phyloP scores from a whole-genome alignment of 805 yeast species.

The Lachancea quebecensis region DNA sequence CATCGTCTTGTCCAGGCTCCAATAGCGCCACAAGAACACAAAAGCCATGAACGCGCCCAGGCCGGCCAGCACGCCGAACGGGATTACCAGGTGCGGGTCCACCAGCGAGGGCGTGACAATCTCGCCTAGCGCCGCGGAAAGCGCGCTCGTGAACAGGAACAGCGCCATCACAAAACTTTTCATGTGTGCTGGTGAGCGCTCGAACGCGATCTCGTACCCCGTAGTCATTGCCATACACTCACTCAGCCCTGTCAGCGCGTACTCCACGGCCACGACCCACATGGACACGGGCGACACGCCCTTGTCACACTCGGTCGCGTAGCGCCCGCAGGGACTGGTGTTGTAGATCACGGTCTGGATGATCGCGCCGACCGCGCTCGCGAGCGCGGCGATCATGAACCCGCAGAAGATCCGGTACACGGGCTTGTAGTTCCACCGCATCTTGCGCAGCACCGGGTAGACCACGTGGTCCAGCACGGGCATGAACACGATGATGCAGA shows the following conservation, averaged over 20 bases:
- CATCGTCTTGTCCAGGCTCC: conserved; percentile 38
- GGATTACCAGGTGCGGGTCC: conserved; percentile 38
- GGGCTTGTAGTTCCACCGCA: conserved; percentile 50
- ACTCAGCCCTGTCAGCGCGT: conserved; percentile 63
- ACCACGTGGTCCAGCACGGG: conserved; percentile 60
- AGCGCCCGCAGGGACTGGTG: conserved; percentile 67
- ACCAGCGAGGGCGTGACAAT: conserved; percentile 37
- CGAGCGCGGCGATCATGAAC: conserved; percentile 53
- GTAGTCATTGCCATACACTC: conserved; percentile 78
- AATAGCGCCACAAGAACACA: conserved; percentile 31
- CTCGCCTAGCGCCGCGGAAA: conserved; percentile 53
- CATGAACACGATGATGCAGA: conserved; percentile 69
- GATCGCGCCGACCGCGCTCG: conserved; percentile 73
- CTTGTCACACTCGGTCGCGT: conserved; percentile 47
- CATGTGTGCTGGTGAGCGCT: conserved; percentile 64
- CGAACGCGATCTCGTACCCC: conserved; percentile 78
- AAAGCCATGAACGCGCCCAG: conserved; percentile 32
- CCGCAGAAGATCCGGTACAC: conserved; percentile 67
- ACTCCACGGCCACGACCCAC: conserved; percentile 60
- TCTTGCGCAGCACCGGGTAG: conserved; percentile 46
- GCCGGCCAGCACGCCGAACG: conserved; percentile 36
- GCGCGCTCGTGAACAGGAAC: conserved; percentile 65
- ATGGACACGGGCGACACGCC: conserved; percentile 44
- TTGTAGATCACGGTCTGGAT: conserved; percentile 63
- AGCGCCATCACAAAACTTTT: conserved; percentile 40